A percentile compares a stretch with the other conserved stretches of the same genome.
These are phyloP conservation scores for Hypholoma sublateritium DNA, from an alignment of 768 basidiomycete genomes.

Conservation along the genomic window DNA sequence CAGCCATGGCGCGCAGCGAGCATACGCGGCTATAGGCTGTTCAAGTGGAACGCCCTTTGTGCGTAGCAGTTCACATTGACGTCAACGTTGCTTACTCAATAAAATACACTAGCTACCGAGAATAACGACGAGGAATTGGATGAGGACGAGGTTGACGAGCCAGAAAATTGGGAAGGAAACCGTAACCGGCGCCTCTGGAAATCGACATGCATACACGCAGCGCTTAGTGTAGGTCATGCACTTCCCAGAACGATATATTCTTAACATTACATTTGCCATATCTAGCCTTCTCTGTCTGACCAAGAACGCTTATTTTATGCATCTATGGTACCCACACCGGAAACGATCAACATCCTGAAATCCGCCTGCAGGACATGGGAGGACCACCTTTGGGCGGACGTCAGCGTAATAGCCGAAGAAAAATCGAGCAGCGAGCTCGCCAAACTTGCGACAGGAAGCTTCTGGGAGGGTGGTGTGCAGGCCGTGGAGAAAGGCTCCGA, in stretches of 20 bases:
- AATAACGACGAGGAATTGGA: conserved; percentile 48
- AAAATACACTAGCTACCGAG: conserved; percentile 30
- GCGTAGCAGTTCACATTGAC: conserved; percentile 20
- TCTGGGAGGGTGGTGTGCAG: conserved; percentile 72
- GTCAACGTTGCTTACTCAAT: background rate
- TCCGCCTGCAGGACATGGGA: conserved; percentile 88
- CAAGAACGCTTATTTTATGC: conserved; percentile 89
- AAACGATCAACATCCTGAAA: conserved; percentile 64
- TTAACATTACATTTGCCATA: background rate
- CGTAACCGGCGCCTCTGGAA: conserved; percentile 84
- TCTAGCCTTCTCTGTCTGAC: conserved; percentile 57
- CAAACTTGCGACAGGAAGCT: conserved; percentile 62
- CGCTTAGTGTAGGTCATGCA: conserved; percentile 59
- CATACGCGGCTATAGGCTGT: conserved; percentile 79
- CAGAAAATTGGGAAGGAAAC: conserved; percentile 73
- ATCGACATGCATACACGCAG: conserved; percentile 74
- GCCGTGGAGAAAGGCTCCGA: conserved; percentile 40
- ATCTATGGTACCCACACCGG: conserved; percentile 72
- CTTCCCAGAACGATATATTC: background rate
- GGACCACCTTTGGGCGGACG: conserved; percentile 92
- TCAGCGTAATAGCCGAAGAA: conserved; percentile 80
- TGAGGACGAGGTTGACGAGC: conserved; percentile 48
- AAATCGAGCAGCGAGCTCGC: conserved; percentile 70
- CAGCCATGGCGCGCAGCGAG: conserved; percentile 93
- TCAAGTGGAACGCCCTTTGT: conserved; percentile 76